A percentile compares a stretch with the other conserved stretches of the same genome.
These are phyloP conservation scores for Neonectria sp. DNA, from an alignment of 2,329 filamentous ascomycete genomes.

Conservation along the genomic window DNA sequence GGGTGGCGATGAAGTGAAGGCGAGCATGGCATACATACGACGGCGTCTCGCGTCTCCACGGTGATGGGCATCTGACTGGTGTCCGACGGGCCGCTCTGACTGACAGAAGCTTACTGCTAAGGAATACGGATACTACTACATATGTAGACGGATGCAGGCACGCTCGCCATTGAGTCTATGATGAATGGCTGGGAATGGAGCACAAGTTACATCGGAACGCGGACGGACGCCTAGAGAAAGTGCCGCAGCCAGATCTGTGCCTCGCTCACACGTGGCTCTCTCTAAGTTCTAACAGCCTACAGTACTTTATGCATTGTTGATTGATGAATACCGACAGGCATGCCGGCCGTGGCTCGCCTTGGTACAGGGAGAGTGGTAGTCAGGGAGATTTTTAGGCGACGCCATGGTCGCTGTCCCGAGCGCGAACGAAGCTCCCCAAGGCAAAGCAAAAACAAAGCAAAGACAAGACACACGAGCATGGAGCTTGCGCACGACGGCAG, in stretches of 20 bases:
- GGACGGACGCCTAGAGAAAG: constrained; percentile 25
- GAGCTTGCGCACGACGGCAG: constrained; percentile 7
- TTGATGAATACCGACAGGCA: constrained; percentile 6
- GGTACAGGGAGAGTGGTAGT: constrained; percentile 1
- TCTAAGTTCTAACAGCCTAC: constrained; percentile 9
- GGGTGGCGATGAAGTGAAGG: constrained; percentile 34
- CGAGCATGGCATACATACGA: constrained; percentile 8
- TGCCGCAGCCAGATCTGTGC: constrained; percentile 40
- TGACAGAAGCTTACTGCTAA: constrained; percentile 4
- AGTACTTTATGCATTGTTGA: not conserved
- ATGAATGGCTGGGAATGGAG: constrained; percentile 18
- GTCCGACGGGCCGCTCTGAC: constrained; percentile 31
- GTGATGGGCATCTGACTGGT: constrained; percentile 30
- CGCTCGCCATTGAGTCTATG: constrained; percentile 2
- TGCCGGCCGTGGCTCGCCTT: constrained; percentile 14
- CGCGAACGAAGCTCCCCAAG: constrained; percentile 8
- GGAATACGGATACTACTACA: not conserved
- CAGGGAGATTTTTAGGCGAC: constrained; percentile 10
- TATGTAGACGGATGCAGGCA: not conserved
- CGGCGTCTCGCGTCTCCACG: constrained; percentile 37
- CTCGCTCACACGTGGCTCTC: constrained; percentile 41
- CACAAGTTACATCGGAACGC: constrained; percentile 1
- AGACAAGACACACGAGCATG: not conserved
- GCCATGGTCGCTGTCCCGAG: not conserved
- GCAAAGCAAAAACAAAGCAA: constrained; percentile 24